These are phyloP conservation scores for Aspergillus neotritici DNA, from an alignment of 2,329 filamentous ascomycete genomes.

Conservation along the genomic window DNA sequence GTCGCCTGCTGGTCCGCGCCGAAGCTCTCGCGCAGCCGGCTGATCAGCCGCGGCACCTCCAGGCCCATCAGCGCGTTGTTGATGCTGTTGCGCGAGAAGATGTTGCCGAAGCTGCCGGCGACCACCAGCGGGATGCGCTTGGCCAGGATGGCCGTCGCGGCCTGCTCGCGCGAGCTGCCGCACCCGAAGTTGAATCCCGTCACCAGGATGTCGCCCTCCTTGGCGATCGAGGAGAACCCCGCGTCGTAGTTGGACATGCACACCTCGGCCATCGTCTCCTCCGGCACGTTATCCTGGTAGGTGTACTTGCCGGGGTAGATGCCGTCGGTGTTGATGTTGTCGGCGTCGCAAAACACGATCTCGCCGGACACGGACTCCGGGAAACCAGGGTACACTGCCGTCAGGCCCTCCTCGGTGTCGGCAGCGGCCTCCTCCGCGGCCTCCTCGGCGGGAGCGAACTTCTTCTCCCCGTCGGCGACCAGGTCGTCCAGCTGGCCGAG, in stretches of 20 bases:
- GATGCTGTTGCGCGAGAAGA: conserved; percentile 61
- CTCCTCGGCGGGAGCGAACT: conserved; percentile 28
- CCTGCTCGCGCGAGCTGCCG: conserved; percentile 75
- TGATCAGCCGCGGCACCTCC: conserved; percentile 33
- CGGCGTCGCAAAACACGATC: conserved; percentile 78
- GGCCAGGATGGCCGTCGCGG: conserved; percentile 78
- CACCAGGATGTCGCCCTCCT: conserved; percentile 73
- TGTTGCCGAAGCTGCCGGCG: conserved; percentile 75
- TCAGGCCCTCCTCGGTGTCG: conserved; percentile 27
- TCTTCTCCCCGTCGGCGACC: conserved; percentile 51
- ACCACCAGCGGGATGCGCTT: conserved; percentile 76
- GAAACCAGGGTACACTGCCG: conserved; percentile 77
- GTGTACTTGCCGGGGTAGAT: conserved; percentile 93
- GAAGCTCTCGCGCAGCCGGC: conserved; percentile 30
- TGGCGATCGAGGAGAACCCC: conserved; percentile 59
- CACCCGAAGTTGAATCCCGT: conserved; percentile 85
- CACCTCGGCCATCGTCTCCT: conserved; percentile 76
- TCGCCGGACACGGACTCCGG: conserved; percentile 77
- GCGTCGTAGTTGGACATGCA: conserved; percentile 94
- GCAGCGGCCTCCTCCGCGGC: conserved; percentile 14
- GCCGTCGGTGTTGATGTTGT: conserved; percentile 85
- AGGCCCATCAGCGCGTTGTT: conserved; percentile 38
- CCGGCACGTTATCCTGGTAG: conserved; percentile 77
- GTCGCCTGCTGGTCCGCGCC: conserved; percentile 47
- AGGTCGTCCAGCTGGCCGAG: conserved; percentile 62